Evolutionary conservation across 2,329 filamentous ascomycete species (phyloP).

Genomic region (Ilyonectria mors-panacis): DNA sequence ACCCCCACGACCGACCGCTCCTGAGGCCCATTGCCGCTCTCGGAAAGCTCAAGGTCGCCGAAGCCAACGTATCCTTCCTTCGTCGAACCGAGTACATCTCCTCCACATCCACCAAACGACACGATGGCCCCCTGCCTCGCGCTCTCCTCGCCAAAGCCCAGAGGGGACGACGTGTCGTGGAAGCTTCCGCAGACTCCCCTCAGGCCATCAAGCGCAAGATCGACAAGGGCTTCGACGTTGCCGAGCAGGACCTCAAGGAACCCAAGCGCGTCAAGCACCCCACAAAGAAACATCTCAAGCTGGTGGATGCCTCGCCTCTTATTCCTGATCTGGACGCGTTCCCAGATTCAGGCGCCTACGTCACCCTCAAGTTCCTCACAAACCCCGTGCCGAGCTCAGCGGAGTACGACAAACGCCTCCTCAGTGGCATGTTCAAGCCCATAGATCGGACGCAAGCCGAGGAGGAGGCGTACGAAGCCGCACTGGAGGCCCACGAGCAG

Average conservation of each 20-base stretch:
- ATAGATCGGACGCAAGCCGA: conserved; percentile 70
- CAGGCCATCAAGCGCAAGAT: conserved; percentile 79
- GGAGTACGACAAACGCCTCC: conserved; percentile 73
- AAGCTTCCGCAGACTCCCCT: conserved; percentile 72
- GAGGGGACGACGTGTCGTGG: conserved; percentile 63
- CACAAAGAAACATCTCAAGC: conserved; percentile 69
- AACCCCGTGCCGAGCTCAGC: conserved; percentile 70
- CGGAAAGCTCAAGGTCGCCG: conserved; percentile 84
- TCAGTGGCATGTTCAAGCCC: conserved; percentile 73
- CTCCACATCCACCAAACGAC: conserved; percentile 67
- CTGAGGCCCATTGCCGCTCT: conserved; percentile 87
- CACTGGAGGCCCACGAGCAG: conserved; percentile 67
- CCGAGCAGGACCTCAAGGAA: conserved; percentile 69
- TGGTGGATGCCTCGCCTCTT: conserved; percentile 73
- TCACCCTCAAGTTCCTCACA: conserved; percentile 78
- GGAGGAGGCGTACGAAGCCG: conserved; percentile 65
- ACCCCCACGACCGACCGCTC: conserved; percentile 87
- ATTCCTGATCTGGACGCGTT: conserved; percentile 78
- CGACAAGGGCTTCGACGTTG: conserved; percentile 71
- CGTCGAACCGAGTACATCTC: conserved; percentile 97
- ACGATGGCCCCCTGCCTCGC: conserved; percentile 61
- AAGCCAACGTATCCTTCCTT: conserved; percentile 90
- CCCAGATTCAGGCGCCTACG: conserved; percentile 78
- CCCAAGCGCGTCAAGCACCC: conserved; percentile 70
- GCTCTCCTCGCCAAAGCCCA: conserved; percentile 53